These are phyloP conservation scores for Boletus sp. DNA, from an alignment of 768 basidiomycete genomes.

Conservation along the genomic window DNA sequence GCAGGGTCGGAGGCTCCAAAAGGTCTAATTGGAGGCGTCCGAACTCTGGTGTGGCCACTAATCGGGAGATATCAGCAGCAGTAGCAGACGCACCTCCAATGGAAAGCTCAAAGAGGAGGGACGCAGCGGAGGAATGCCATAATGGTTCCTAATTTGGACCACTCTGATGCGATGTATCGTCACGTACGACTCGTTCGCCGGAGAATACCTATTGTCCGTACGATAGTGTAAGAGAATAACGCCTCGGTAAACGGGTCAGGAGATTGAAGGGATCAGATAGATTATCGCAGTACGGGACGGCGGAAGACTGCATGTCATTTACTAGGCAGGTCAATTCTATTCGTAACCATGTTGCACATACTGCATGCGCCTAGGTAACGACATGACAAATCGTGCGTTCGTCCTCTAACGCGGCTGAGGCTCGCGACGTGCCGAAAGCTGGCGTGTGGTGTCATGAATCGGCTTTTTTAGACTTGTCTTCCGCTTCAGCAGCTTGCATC, in stretches of 20 bases:
- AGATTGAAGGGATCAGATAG: conserved; percentile 27
- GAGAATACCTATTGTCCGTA: conserved; percentile 19
- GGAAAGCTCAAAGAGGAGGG: conserved; percentile 25
- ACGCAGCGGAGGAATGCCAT: conserved; percentile 19
- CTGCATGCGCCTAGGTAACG: conserved; percentile 7
- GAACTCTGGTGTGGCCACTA: conserved; percentile 4
- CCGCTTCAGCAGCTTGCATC: conserved; percentile 36
- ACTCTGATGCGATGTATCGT: conserved; percentile 15
- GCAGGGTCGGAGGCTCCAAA: conserved; percentile 16
- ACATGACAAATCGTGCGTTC: conserved; percentile 15
- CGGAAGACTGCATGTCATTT: conserved; percentile 9
- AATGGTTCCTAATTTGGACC: conserved; percentile 22
- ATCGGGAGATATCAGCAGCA: conserved; percentile 15
- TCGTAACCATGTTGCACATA: conserved; percentile 11
- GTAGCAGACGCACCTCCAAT: conserved; percentile 11
- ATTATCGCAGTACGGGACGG: conserved; percentile 10
- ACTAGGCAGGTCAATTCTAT: conserved; percentile 6
- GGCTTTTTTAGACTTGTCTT: conserved; percentile 32
- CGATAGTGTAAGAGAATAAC: conserved; percentile 17
- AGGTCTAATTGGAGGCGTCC: conserved; percentile 18
- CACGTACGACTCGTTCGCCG: conserved; percentile 18
- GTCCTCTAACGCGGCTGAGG: conserved; percentile 2
- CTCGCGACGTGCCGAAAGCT: conserved; percentile 1
- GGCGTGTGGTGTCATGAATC: conserved; percentile 22
- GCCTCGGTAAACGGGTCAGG: conserved; percentile 23